A percentile compares a stretch with the other conserved stretches of the same genome.
Conservation (phyloP, 2,329 filamentous ascomycete species). For the Catunica adiposa region DNA sequence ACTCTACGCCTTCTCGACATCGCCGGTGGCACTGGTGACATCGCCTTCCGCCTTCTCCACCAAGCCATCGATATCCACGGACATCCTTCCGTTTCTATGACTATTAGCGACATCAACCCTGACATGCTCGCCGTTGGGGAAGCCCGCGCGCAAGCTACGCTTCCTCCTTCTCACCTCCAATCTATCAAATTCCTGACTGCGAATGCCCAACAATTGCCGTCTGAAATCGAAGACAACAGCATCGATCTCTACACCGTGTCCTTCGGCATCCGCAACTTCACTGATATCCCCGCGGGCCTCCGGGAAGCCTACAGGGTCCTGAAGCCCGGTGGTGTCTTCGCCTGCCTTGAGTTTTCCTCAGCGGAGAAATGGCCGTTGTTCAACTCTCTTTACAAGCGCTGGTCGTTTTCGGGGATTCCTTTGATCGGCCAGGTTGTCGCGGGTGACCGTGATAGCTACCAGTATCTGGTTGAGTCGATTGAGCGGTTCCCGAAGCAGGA, state of each 20-base stretch:
- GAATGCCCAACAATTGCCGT: slow-evolving; percentile 63
- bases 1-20: slow-evolving; percentile 77
- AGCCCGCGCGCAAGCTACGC: slow-evolving; percentile 48
- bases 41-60: slow-evolving; percentile 89
- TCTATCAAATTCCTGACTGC: slow-evolving; percentile 67
- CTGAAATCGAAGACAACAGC: slow-evolving; percentile 46
- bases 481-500: slow-evolving; percentile 78
- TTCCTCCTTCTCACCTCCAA: slow-evolving; percentile 35
- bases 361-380: slow-evolving; percentile 59
- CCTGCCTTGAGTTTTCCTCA: slow-evolving; percentile 89
- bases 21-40: slow-evolving; percentile 91
- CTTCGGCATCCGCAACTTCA: slow-evolving; percentile 96
- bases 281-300: slow-evolving; percentile 70
- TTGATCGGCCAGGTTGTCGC: slow-evolving; percentile 91
- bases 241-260: slow-evolving; percentile 94
- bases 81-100: slow-evolving; percentile 62
- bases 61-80: slow-evolving; percentile 68
- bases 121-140: slow-evolving; percentile 83
- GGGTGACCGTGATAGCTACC: slow-evolving; percentile 86
- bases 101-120: slow-evolving; percentile 89
- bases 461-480: slow-evolving; percentile 97
- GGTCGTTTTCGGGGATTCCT: slow-evolving; percentile 90
- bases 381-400: slow-evolving; percentile 78
- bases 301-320: slow-evolving; percentile 73
- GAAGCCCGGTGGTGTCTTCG: slow-evolving; percentile 88